Percentiles rank a stretch among this genome's conserved stretches.
phyloP scores from a whole-genome alignment of 306 rosid genomes.

The Cicer arietinum region DNA sequence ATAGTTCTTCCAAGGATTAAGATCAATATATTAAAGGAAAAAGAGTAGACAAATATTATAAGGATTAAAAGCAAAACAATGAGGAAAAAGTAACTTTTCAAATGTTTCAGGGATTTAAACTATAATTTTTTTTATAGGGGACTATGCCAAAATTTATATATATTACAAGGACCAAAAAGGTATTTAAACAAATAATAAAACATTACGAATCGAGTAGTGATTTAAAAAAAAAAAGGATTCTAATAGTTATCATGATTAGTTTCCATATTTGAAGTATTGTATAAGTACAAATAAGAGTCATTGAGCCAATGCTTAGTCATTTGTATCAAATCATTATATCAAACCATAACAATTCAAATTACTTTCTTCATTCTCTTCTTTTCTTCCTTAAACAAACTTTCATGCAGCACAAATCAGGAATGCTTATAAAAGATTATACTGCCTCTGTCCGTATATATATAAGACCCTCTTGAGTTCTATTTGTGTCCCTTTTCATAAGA shows the following conservation, averaged over 20 bases:
- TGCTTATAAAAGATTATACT: constrained; percentile 15
- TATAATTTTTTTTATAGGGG: neutral
- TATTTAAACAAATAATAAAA: too few species aligned
- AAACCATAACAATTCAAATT: constrained; percentile 1
- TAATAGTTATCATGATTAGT: neutral
- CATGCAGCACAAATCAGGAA: constrained; percentile 42
- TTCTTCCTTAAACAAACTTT: constrained; percentile 1
- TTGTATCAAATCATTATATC: neutral
- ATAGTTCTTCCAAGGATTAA: neutral
- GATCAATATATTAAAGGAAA: neutral
- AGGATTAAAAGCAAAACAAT: neutral
- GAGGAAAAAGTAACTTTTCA: neutral
- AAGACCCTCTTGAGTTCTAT: too few species aligned
- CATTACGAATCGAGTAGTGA: too few species aligned
- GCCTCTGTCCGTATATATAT: too few species aligned
- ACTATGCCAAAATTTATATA: neutral
- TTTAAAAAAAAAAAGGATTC: neutral
- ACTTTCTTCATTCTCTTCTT: neutral
- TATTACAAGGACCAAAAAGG: neutral
- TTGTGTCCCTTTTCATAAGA: too few species aligned
- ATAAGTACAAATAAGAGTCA: neutral
- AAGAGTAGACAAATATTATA: neutral
- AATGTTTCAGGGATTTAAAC: neutral
- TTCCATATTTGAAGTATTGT: neutral
- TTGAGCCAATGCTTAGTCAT: too few species aligned